Percentiles rank a stretch among this genome's conserved stretches.
Conservation (phyloP, 805 yeast genomes). For the Kazachstania martiniae region DNA sequence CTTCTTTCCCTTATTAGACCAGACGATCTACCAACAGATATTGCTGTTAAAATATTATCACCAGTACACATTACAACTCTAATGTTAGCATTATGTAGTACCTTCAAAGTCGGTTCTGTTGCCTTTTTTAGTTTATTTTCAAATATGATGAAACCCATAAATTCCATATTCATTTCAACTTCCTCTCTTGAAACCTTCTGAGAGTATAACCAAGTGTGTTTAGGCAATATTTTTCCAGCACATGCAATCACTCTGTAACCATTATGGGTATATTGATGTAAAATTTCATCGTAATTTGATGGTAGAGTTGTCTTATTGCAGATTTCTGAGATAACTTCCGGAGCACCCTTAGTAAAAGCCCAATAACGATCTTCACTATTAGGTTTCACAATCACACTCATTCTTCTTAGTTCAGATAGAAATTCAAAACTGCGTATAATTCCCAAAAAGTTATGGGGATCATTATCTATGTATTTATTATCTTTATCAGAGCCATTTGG, state of each 20-base stretch:
- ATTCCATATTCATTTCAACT: constrained; percentile 58
- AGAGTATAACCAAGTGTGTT: constrained; percentile 38
- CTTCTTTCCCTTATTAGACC: constrained; percentile 41
- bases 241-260: constrained; percentile 96
- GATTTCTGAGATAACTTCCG: constrained; percentile 77
- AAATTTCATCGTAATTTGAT: constrained; percentile 53
- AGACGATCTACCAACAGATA: constrained; percentile 85
- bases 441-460: constrained; percentile 32
- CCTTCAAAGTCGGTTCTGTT: constrained; percentile 49
- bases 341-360: constrained; percentile 89
- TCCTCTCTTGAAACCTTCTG: constrained; percentile 46
- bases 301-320: constrained; percentile 71
- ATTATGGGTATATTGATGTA: constrained; percentile 79
- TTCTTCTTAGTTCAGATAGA: constrained; percentile 72
- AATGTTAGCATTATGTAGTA: constrained; percentile 56
- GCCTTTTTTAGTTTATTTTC: constrained; percentile 78
- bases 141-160: constrained; percentile 83
- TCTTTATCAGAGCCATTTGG: constrained; percentile 26
- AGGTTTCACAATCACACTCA: constrained; percentile 68
- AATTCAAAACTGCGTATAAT: constrained; percentile 64
- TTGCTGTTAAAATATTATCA: constrained; percentile 87
- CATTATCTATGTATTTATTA: constrained; percentile 28
- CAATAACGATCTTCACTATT: constrained; percentile 31
- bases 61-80: constrained; percentile 96
- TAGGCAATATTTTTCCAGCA: constrained; percentile 49